Evolutionary conservation across 2,329 filamentous ascomycete genomes (phyloP), one percentile per base, ranked within the genome.

Genomic region (Periconia sp.): DNA sequence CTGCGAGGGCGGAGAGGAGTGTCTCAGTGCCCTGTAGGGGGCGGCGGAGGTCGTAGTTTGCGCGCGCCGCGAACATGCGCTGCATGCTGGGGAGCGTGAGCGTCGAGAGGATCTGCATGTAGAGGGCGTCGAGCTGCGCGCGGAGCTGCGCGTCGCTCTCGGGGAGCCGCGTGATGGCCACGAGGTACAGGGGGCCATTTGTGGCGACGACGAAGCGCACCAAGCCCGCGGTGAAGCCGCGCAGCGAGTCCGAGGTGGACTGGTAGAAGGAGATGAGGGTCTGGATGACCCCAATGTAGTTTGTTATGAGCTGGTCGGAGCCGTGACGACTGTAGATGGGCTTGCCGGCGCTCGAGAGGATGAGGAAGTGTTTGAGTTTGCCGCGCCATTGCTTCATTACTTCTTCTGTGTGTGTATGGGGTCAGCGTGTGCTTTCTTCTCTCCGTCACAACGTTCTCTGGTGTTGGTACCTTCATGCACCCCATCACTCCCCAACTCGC

Each of bases 191-290:
- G 11, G 92, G 91, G 0, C 92, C 93, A 70, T 92, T 88, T 2
- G 89, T 91, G 47, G 89, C 79, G 56, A 99, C 84, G 23, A 96
- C 90, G 63, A 99, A 97, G 54, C 90, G 87, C 23, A 91, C 87
- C 49, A 86, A 84, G 14, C 89, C 92, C n/a, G 94, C 92, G 2
- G 88, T 91, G 70, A 99, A 99, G 14, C 88, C 88, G 59, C 85
- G 84, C 11, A 99, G 80, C 0, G 84, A 85, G 69, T 96, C 90
- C 52, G 89, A 83, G 9, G 88, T 84, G 44, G 87, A 87, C 70
- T 96, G 89, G 69, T 95, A 97, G 71, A 97, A 97, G 1, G 94
- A 97, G 57, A 99, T 96, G 63, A 99, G 93, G 42, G 94, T 99
- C 72, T 97, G 94, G 1, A 97, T 88, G 17, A 99, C 88, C 41